A percentile compares a stretch with the other conserved stretches of the same genome.
Evolutionary conservation across 495 filamentous ascomycete genomes (phyloP).

Genomic region (Penicillium salamii): DNA sequence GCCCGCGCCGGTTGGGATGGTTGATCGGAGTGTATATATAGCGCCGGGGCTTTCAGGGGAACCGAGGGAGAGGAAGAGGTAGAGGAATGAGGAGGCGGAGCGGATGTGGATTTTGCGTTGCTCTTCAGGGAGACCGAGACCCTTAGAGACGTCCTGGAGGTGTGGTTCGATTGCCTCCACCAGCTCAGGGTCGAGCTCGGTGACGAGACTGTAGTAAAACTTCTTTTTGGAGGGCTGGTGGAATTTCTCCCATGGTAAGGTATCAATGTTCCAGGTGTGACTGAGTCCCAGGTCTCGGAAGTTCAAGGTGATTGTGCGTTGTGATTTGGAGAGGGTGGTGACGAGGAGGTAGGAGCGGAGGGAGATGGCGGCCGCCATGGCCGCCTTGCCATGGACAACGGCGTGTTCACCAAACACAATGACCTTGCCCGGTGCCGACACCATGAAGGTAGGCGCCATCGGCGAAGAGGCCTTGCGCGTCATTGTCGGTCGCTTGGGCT

Average conservation of each 20-base stretch:
- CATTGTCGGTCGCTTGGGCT: slow-evolving; percentile 27
- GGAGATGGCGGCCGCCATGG: slow-evolving; percentile 91
- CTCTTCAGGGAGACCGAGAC: slow-evolving; percentile 55
- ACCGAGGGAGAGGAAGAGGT: slow-evolving; percentile 86
- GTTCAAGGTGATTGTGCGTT: slow-evolving; percentile 75
- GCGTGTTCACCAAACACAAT: slow-evolving; percentile 97
- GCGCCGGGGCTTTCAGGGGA: slow-evolving; percentile 72
- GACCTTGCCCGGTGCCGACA: slow-evolving; percentile 94
- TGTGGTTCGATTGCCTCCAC: slow-evolving; percentile 74
- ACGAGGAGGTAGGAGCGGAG: slow-evolving; percentile 94
- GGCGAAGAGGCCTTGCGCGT: slow-evolving; percentile 47
- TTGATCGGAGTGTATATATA: slow-evolving; percentile 88
- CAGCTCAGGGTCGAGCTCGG: slow-evolving; percentile 76
- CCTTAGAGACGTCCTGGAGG: slow-evolving; percentile 63
- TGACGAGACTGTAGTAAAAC: slow-evolving; percentile 86
- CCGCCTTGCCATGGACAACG: slow-evolving; percentile 93
- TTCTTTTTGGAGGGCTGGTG: slow-evolving; percentile 79
- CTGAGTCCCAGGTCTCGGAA: slow-evolving; percentile 84
- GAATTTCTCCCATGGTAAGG: slow-evolving; percentile 82
- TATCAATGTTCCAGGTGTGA: slow-evolving; percentile 90
- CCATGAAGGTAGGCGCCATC: slow-evolving; percentile 87
- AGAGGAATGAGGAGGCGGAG: slow-evolving; percentile 83
- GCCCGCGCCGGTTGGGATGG: slow-evolving; percentile 88
- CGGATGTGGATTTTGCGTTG: slow-evolving; percentile 74
- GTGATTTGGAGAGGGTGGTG: slow-evolving; percentile 82